A percentile compares a stretch with the other conserved stretches of the same genome.
These are phyloP conservation scores for Hirschioporus abietinus DNA, from an alignment of 768 basidiomycete genomes.

Conservation along the genomic window DNA sequence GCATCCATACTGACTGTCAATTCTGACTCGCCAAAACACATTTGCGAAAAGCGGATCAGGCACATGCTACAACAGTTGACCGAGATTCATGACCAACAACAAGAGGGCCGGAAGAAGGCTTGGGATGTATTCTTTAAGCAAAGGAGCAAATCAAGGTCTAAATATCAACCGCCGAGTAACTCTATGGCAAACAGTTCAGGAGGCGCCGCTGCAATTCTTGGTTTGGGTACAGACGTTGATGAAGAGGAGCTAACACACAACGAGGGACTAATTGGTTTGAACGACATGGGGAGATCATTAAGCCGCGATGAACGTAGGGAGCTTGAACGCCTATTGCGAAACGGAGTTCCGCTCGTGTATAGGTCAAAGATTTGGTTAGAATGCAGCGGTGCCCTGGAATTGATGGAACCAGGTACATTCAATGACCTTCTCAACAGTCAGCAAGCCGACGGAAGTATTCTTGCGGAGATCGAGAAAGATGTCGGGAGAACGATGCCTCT, in stretches of 20 bases:
- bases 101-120: slow-evolving; percentile 60
- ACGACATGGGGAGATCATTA: slow-evolving; percentile 76
- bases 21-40: slow-evolving; percentile 62
- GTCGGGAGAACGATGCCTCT: slow-evolving; percentile 88
- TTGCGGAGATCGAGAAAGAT: slow-evolving; percentile 92
- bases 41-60: slow-evolving; percentile 70
- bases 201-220: slow-evolving; percentile 62
- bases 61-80: slow-evolving; percentile 71
- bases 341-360: slow-evolving; percentile 83
- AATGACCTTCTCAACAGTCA: slow-evolving; percentile 66
- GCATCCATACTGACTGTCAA: slow-evolving; percentile 58
- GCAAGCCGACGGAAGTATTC: slow-evolving; percentile 42
- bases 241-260: slow-evolving; percentile 76
- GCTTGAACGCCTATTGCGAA: slow-evolving; percentile 74
- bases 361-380: slow-evolving; percentile 91
- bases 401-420: slow-evolving; percentile 88
- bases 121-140: slow-evolving; percentile 89
- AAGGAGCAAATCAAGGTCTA: slow-evolving; percentile 42
- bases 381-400: slow-evolving; percentile 89
- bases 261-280: slow-evolving; percentile 86
- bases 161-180: slow-evolving; percentile 22
- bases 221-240: slow-evolving; percentile 55
- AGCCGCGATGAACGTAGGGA: slow-evolving; percentile 68
- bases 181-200: slow-evolving; percentile 23
- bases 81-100: slow-evolving; percentile 76